Evolutionary conservation across 352 stramenopile genomes (phyloP).

Genomic region (Thalassiosira pacifica): DNA sequence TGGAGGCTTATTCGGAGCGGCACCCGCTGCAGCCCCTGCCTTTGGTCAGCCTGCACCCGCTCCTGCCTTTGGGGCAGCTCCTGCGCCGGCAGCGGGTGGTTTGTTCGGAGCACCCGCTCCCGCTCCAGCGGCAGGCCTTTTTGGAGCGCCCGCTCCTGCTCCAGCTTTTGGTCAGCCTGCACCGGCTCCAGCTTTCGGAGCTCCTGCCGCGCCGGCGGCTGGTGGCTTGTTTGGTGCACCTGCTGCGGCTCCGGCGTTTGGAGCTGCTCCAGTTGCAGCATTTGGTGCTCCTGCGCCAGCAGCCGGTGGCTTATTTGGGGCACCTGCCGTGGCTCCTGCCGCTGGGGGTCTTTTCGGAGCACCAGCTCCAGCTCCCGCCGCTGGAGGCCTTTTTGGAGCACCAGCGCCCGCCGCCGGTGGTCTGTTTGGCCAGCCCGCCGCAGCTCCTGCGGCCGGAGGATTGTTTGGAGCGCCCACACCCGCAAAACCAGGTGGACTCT

Average conservation of each 20-base stretch:
- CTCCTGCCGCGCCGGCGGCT: conserved; percentile 40
- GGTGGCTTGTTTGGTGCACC: conserved; percentile 63
- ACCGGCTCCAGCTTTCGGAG: conserved; percentile 41
- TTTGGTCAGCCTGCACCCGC: conserved; percentile 52
- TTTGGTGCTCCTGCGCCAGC: conserved; percentile 58
- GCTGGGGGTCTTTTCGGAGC: conserved; percentile 62
- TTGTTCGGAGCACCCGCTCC: conserved; percentile 61
- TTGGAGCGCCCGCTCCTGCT: conserved; percentile 56
- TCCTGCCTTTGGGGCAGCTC: conserved; percentile 40
- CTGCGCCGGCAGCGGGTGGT: conserved; percentile 44
- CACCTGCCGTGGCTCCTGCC: conserved; percentile 41
- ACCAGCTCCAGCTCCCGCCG: conserved; percentile 60
- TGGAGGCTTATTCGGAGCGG: conserved; percentile 68
- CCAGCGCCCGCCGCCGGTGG: conserved; percentile 62
- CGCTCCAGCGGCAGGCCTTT: conserved; percentile 61
- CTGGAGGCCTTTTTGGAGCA: conserved; percentile 70
- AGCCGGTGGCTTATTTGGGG: conserved; percentile 69
- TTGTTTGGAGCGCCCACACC: conserved; percentile 68
- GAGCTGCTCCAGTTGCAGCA: conserved; percentile 33
- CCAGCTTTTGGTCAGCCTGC: conserved; percentile 48
- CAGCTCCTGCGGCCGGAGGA: conserved; percentile 42
- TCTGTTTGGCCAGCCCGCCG: conserved; percentile 55
- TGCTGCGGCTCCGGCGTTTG: conserved; percentile 33
- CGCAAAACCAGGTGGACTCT: conserved; percentile 49
- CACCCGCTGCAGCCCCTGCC: conserved; percentile 38